A percentile compares a stretch with the other conserved stretches of the same genome.
Conservation (phyloP, 495 filamentous ascomycete genomes). For the Penicillium herquei region DNA sequence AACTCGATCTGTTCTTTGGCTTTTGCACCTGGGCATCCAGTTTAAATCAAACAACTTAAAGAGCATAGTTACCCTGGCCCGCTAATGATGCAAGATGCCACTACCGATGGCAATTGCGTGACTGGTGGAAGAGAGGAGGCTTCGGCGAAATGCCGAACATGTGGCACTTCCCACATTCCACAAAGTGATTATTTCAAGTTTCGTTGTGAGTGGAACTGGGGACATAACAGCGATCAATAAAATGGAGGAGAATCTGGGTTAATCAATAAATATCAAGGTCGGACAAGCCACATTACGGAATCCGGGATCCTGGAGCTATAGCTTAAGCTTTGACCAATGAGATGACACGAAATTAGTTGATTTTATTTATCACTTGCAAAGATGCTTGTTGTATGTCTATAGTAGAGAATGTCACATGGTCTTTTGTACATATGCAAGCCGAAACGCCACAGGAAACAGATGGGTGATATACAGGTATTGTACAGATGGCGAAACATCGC, state of each 20-base stretch:
- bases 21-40: neutral
- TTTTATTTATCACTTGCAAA: too few species aligned
- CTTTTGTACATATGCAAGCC: slow-evolving; percentile 9
- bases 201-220: too few species aligned
- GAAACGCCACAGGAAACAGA: slow-evolving; percentile 13
- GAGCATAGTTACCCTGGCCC: neutral
- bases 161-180: too few species aligned
- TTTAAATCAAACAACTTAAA: neutral
- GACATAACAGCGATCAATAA: too few species aligned
- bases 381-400: neutral
- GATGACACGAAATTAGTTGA: too few species aligned
- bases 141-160: slow-evolving; percentile 1
- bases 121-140: slow-evolving; percentile 3
- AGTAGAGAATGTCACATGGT: neutral
- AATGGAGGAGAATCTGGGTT: too few species aligned
- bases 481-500: slow-evolving; percentile 8
- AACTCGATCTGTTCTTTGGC: neutral
- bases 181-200: too few species aligned
- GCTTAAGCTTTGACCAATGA: too few species aligned
- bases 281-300: too few species aligned
- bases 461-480: slow-evolving; percentile 21
- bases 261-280: too few species aligned
- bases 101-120: slow-evolving; percentile 19
- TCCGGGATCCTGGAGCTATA: too few species aligned
- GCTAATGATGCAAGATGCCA: slow-evolving; percentile 17